phyloP scores from a whole-genome alignment of 1,139 yeast species.

The Zygoascus hellenicus region DNA sequence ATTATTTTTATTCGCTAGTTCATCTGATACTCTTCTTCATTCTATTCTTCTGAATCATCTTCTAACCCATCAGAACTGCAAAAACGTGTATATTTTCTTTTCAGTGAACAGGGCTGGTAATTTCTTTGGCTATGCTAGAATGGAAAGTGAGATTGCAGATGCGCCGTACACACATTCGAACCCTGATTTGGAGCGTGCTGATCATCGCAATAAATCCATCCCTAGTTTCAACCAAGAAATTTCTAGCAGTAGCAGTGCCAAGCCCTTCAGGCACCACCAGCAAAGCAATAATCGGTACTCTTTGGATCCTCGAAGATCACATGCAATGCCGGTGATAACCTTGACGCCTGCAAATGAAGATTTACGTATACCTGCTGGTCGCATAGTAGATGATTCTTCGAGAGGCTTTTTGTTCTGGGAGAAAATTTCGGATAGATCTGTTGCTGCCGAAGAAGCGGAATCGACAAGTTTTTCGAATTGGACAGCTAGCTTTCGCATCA shows the following conservation, averaged over 20 bases:
- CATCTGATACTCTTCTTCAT: conserved; percentile 3
- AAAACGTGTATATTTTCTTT: conserved; percentile 37
- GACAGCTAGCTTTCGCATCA: conserved; percentile 35
- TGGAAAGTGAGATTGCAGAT: conserved; percentile 27
- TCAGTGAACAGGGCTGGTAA: conserved; percentile 39
- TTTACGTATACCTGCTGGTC: conserved; percentile 34
- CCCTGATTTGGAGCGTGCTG: no score
- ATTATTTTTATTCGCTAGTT: neutral
- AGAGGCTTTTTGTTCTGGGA: conserved; percentile 40
- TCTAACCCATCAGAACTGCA: conserved; percentile 16
- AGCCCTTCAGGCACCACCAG: neutral
- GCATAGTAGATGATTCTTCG: conserved; percentile 36
- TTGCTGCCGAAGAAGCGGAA: neutral
- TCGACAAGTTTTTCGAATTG: conserved; percentile 23
- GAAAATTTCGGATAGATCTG: conserved; percentile 19
- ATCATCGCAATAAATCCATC: no score
- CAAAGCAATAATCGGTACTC: neutral
- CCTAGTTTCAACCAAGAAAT: no score
- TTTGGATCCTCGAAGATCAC: neutral
- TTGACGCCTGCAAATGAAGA: conserved; percentile 22
- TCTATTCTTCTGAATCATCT: conserved; percentile 7
- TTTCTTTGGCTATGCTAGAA: conserved; percentile 39
- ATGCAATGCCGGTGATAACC: conserved; percentile 16
- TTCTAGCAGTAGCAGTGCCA: neutral
- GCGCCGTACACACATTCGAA: neutral